A percentile compares a stretch with the other conserved stretches of the same genome.
phyloP scores from a whole-genome alignment of 129 eudicot genomes.

The Gnaphalium uliginosum region DNA sequence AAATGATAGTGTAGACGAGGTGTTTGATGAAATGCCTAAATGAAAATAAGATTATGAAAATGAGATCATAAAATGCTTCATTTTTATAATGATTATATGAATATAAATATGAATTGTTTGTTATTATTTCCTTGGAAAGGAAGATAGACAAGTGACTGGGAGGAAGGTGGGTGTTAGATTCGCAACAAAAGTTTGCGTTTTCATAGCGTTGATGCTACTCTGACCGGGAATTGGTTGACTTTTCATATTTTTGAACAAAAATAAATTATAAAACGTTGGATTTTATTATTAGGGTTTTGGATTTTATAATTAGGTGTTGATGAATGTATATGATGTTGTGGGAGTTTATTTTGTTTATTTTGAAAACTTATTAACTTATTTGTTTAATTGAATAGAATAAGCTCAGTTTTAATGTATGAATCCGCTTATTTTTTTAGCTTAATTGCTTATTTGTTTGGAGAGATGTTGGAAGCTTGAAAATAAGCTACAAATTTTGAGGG shows the following conservation, averaged over 20 bases:
- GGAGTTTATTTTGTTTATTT: too few relatives aligned
- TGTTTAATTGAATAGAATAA: too few relatives aligned
- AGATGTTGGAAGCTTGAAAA: too few relatives aligned
- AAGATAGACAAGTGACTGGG: background rate
- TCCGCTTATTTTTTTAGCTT: too few relatives aligned
- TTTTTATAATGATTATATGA: background rate
- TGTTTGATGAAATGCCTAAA: slow-evolving; percentile 6
- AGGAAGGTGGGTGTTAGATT: slow-evolving; percentile 14
- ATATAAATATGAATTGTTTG: slow-evolving; percentile 5
- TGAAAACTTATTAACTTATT: too few relatives aligned
- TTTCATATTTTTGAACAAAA: background rate
- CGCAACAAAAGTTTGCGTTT: slow-evolving; percentile 11
- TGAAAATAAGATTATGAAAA: background rate
- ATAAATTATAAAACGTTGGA: too few relatives aligned
- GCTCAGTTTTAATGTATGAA: too few relatives aligned
- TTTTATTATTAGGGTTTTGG: too few relatives aligned
- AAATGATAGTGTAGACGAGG: background rate
- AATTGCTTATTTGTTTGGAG: too few relatives aligned
- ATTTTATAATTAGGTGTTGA: too few relatives aligned
- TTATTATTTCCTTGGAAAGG: slow-evolving; percentile 4
- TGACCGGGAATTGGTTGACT: background rate
- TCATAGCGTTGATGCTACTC: background rate
- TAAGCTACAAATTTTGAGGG: too few relatives aligned
- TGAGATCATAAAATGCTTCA: slow-evolving; percentile 9
- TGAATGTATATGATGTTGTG: too few relatives aligned